Percentiles rank a stretch among this genome's conserved stretches.
phyloP scores from a whole-genome alignment of 257 asterid genomes.

The Nicotiana paniculata region DNA sequence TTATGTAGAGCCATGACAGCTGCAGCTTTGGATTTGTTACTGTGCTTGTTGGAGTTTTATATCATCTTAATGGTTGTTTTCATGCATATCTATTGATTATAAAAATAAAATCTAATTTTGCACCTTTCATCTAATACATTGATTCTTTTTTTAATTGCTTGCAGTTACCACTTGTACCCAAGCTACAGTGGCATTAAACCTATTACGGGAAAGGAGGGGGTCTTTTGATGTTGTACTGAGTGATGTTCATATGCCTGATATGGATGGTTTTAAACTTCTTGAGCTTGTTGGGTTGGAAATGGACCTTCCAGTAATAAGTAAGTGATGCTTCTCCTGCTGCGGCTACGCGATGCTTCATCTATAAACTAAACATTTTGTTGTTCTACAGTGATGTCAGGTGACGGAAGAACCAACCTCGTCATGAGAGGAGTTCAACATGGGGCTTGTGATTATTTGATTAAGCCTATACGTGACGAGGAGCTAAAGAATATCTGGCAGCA shows the following conservation, averaged over 20 bases:
- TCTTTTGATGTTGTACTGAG: constrained; percentile 73
- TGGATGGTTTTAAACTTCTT: constrained; percentile 93
- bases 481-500: constrained; percentile 93
- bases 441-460: constrained; percentile 87
- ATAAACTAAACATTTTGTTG: constrained; percentile 8
- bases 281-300: constrained; percentile 89
- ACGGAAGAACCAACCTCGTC: constrained; percentile 69
- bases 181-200: constrained; percentile 62
- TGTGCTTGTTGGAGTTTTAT: background rate
- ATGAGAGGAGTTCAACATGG: constrained; percentile 87
- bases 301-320: constrained; percentile 96
- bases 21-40: no score
- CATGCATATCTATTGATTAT: background rate
- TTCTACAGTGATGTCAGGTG: constrained; percentile 83
- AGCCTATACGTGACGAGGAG: constrained; percentile 82
- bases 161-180: constrained; percentile 75
- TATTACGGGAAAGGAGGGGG: constrained; percentile 71
- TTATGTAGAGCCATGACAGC: no score
- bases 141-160: constrained; percentile 18
- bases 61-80: background rate
- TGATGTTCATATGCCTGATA: constrained; percentile 97
- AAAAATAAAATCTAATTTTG: background rate
- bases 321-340: constrained; percentile 26
- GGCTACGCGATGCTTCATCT: constrained; percentile 5
- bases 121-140: background rate